Evolutionary conservation across 345 rosid species (phyloP), one percentile per base, ranked within the genome.

Genomic region (Excoecaria cochinchinensis): DNA sequence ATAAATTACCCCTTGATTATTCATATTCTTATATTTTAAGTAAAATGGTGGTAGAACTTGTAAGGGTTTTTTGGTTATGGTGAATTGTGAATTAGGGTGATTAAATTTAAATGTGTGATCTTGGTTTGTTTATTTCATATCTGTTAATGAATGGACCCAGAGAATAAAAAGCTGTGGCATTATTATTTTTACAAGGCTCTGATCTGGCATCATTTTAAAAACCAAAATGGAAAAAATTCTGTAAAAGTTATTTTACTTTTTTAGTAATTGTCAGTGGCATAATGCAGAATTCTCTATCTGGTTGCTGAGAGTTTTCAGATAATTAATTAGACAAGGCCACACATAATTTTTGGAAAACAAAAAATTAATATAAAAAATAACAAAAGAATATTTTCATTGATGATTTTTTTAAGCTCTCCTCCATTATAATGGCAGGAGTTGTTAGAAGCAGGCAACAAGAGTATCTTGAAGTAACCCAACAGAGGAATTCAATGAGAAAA

Each of bases 401-500:
- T 31, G 31, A 31, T 31, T 31, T 10, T 47, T 25, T 58, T 56
- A 17, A 56, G 19, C 39, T 3, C 12, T 16, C 24, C 47, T 72
- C 31, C 52, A n/a, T 68, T 17, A 24, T 47, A 15, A 7, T 72
- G 47, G 71, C 80, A 83, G 84, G 82, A 22, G 15, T 9, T 58
- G 15, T 12, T 58, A 53, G 77, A 70, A 50, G 17, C 6, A 50
- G 55, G 61, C 80, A 60, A 40, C 74, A 55, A 40, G 84, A 78
- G 50, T n/a, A 48, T 38, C 66, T 47, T 36, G 73, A 61, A 56
- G 58, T 24, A 5, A 63, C 38, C 44, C 72, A 48, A 59, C 82
- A 59, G 66, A 80, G 74, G 47, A 76, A 82, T 1, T 44, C 73
- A 40, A 52, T 69, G 71, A 67, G 48, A 52, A 78, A 63, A 48